Conservation (phyloP, 805 yeast species). For the Jamesozyma lodderae region DNA sequence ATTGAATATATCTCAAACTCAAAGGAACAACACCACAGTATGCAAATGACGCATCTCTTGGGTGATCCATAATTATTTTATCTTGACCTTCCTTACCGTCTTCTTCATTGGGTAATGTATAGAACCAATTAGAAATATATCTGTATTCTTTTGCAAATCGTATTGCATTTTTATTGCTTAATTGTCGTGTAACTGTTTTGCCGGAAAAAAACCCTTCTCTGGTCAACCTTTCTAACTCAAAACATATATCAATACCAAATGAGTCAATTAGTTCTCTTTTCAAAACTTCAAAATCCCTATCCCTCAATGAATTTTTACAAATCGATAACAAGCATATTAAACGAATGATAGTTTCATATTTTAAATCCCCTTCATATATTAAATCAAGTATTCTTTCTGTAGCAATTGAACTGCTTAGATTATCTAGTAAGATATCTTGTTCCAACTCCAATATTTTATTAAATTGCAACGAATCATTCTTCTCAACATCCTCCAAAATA, state of each 20-base stretch:
- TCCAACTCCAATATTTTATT: slow-evolving; percentile 49
- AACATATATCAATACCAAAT: slow-evolving; percentile 45
- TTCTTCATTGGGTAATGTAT: slow-evolving; percentile 21
- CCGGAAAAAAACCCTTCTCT: slow-evolving; percentile 15
- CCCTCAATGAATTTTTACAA: slow-evolving; percentile 59
- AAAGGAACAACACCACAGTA: slow-evolving; percentile 82
- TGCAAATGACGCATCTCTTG: slow-evolving; percentile 39
- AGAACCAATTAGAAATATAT: slow-evolving; percentile 18
- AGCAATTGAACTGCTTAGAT: slow-evolving; percentile 34
- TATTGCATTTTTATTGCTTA: neutral
- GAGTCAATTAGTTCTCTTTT: slow-evolving; percentile 48
- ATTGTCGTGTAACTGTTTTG: slow-evolving; percentile 6
- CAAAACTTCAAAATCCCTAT: slow-evolving; percentile 48
- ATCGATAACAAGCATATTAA: slow-evolving; percentile 50
- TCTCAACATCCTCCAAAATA: slow-evolving; percentile 40
- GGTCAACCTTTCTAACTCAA: slow-evolving; percentile 20
- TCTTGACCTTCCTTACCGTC: slow-evolving; percentile 8
- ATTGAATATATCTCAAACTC: slow-evolving; percentile 57
- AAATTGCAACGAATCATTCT: slow-evolving; percentile 24
- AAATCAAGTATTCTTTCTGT: slow-evolving; percentile 38
- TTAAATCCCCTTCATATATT: slow-evolving; percentile 36
- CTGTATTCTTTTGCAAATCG: slow-evolving; percentile 19
- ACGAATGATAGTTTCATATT: slow-evolving; percentile 39
- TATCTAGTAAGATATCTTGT: slow-evolving; percentile 58
- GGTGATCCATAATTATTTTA: slow-evolving; percentile 9